Percentiles rank a stretch among this genome's conserved stretches.
phyloP scores from a whole-genome alignment of 1,284 basidiomycete genomes.

The Naganishia liquefaciens region DNA sequence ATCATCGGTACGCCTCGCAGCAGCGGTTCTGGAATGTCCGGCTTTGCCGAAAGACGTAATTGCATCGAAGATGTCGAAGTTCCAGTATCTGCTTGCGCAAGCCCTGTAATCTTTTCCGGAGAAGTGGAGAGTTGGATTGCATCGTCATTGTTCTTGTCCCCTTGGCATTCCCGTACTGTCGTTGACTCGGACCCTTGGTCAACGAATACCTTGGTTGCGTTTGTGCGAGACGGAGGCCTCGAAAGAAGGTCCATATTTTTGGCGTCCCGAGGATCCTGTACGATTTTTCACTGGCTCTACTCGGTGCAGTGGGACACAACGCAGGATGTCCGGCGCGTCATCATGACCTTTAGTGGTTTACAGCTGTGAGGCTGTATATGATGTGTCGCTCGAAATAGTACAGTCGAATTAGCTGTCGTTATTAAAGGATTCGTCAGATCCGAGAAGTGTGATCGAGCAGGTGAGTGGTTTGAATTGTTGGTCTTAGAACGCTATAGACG shows the following conservation, averaged over 20 bases:
- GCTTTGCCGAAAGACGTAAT: neutral
- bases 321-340: too few species aligned
- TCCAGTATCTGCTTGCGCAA: neutral
- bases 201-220: too few species aligned
- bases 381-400: neutral
- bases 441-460: neutral
- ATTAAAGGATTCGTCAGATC: constrained; percentile 15
- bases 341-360: too few species aligned
- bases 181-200: too few species aligned
- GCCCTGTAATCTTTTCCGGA: neutral
- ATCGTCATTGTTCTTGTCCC: too few species aligned
- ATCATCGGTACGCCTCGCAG: constrained; percentile 68
- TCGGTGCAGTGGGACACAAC: too few species aligned
- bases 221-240: too few species aligned
- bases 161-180: too few species aligned
- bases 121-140: constrained; percentile 4
- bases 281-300: too few species aligned
- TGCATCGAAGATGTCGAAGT: neutral
- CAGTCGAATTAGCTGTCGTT: neutral
- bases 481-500: too few species aligned
- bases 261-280: too few species aligned
- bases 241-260: too few species aligned
- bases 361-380: neutral
- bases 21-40: constrained; percentile 35
- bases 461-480: neutral